Base-by-base conservation (phyloP, 148 eudicot genomes). In the Gaultheria prostrata region DNA sequence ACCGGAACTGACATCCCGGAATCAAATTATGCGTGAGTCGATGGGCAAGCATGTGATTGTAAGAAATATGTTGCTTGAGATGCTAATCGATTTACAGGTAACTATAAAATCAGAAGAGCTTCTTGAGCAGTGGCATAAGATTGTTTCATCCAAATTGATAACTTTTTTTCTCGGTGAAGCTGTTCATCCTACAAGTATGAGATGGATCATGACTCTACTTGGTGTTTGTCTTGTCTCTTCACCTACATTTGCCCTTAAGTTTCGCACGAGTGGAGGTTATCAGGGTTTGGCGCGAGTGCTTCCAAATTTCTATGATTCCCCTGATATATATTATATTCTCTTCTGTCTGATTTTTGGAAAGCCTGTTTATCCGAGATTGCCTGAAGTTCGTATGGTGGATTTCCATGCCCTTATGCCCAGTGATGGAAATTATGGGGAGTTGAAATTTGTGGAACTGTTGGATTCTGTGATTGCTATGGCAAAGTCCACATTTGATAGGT, bases 21-120 rank as follows among this genome's bases (percentile, higher is more conserved):
- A 85, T 77, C 86, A 86, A 77, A 93, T 92, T 82, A 84, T 80
- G 56, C 88, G 99, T 79, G 99, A 97, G 87, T 86, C 98, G n/a
- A 97, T 97, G 98, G 99, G 98, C 49, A 97, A 95, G 90, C 98
- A 95, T 90, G 93, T 97, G 80, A 95, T 97, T 82, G 95, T 97
- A 33, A 94, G 99, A 86, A 97, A 97, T 89, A 97, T 97, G 99
- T 89, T 97, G 87, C 93, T 97, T 75, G 98, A 97, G 88, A 97
- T 93, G 99, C 91, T 97, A 63, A 95, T 97, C 82, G 99, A 97
- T 91, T 91, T 97, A 53, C 98, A 93, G 86, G 93, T 95, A 71
- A 95, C 98, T 54, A 97, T 97, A 75, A 88, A 89, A 72, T 90
- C 98, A 30, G 96, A 94, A 85, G 98, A 95, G 84, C 82, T 92